phyloP scores from a whole-genome alignment of 1,139 yeast genomes.

The Nadsonia commutata region DNA sequence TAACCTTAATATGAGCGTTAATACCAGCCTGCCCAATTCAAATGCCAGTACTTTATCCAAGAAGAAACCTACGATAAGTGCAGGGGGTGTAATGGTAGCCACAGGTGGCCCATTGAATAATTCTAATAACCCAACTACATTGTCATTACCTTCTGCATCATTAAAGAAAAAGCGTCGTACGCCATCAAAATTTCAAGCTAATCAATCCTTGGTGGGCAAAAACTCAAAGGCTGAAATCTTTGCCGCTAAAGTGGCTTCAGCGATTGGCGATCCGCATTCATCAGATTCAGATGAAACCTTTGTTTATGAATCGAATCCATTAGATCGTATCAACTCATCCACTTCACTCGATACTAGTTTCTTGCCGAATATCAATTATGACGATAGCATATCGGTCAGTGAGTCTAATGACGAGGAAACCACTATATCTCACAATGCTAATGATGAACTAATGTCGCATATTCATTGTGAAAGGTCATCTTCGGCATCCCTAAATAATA shows the following conservation, averaged over 20 bases:
- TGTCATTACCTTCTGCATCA: too few species aligned
- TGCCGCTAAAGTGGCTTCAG: conserved; percentile 88
- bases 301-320: conserved; percentile 57
- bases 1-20: too few species aligned
- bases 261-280: conserved; percentile 78
- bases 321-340: conserved; percentile 12
- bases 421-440: not conserved
- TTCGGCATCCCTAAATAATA: too few species aligned
- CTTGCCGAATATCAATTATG: not conserved
- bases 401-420: not conserved
- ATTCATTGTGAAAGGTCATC: not conserved
- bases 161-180: too few species aligned
- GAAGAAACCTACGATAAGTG: too few species aligned
- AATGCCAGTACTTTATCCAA: too few species aligned
- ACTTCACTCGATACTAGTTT: not conserved
- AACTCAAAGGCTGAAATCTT: conserved; percentile 72
- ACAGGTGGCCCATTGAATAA: too few species aligned
- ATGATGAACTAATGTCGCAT: not conserved
- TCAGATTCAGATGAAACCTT: conserved; percentile 89
- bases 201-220: conserved; percentile 10
- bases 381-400: not conserved
- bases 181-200: too few species aligned
- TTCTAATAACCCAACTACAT: too few species aligned
- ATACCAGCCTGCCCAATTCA: too few species aligned
- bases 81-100: too few species aligned